These are phyloP conservation scores for Herpetospermum pedunculosum DNA, from an alignment of 306 rosid genomes.

Conservation along the genomic window DNA sequence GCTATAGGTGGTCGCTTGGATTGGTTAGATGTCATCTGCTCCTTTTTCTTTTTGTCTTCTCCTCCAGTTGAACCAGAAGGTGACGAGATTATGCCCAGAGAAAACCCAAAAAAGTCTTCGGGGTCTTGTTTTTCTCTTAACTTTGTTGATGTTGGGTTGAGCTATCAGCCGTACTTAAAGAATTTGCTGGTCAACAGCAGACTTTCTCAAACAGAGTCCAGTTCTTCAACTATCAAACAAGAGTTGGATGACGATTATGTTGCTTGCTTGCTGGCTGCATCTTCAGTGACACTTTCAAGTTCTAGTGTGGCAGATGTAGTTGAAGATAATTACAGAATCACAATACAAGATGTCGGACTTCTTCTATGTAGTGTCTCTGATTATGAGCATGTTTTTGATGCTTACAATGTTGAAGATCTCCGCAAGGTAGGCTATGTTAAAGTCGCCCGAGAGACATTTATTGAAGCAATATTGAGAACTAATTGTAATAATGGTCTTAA, in stretches of 20 bases:
- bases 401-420: conserved; percentile 55
- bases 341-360: conserved; percentile 72
- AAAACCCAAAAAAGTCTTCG: conserved; percentile 22
- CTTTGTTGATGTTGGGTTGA: conserved; percentile 74
- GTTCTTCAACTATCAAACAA: conserved; percentile 33
- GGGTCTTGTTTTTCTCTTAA: conserved; percentile 51
- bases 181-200: conserved; percentile 28
- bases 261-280: conserved; percentile 84
- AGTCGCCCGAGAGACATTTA: conserved; percentile 67
- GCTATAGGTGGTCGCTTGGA: conserved; percentile 90
- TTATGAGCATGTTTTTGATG: conserved; percentile 30
- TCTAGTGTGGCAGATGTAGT: conserved; percentile 29
- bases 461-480: conserved; percentile 68
- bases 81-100: conserved; percentile 23
- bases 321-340: conserved; percentile 40
- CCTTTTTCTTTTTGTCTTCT: conserved; percentile 50
- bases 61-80: conserved; percentile 28
- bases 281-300: conserved; percentile 63
- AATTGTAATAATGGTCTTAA: conserved; percentile 62
- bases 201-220: conserved; percentile 27
- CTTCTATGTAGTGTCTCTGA: conserved; percentile 40
- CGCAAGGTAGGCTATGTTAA: conserved; percentile 64
- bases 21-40: conserved; percentile 57
- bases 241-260: conserved; percentile 38
- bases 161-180: conserved; percentile 77